These are phyloP conservation scores for Plasmopara viticola DNA, from an alignment of 352 stramenopile genomes.

Conservation along the genomic window DNA sequence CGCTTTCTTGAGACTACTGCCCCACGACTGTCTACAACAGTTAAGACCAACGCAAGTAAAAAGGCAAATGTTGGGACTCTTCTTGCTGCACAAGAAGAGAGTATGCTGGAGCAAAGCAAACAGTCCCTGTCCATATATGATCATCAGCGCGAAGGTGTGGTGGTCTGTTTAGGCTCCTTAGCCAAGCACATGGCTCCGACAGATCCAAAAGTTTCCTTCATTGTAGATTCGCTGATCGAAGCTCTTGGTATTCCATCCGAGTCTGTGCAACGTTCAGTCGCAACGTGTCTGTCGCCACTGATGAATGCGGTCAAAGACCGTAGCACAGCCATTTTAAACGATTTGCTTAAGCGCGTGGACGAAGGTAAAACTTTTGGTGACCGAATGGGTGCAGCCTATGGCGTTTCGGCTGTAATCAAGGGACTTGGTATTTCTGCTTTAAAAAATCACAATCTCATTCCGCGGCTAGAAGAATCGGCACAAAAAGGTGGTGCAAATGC, in stretches of 20 bases:
- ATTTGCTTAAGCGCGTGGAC: conserved; percentile 66
- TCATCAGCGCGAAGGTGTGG: conserved; percentile 84
- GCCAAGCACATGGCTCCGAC: conserved; percentile 86
- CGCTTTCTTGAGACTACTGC: conserved; percentile 62
- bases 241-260: conserved; percentile 89
- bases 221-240: conserved; percentile 83
- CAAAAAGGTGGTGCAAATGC: conserved; percentile 67
- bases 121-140: conserved; percentile 63
- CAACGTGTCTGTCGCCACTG: conserved; percentile 86
- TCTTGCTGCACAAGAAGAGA: conserved; percentile 22
- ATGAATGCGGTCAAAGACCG: conserved; percentile 77
- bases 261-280: conserved; percentile 89
- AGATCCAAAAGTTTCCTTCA: conserved; percentile 85
- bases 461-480: conserved; percentile 81
- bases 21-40: conserved; percentile 6
- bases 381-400: conserved; percentile 93
- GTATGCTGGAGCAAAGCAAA: conserved; percentile 27
- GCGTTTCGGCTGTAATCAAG: conserved; percentile 98
- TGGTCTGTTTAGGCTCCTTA: conserved; percentile 87
- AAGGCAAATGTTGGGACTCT: conserved; percentile 31
- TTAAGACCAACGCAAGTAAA: conserved; percentile 13
- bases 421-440: conserved; percentile 97
- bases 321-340: conserved; percentile 66
- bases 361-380: conserved; percentile 79
- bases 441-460: conserved; percentile 97